These are phyloP conservation scores for Setaria viridis DNA, from an alignment of 202 grass and related monocot genomes.

Conservation along the genomic window DNA sequence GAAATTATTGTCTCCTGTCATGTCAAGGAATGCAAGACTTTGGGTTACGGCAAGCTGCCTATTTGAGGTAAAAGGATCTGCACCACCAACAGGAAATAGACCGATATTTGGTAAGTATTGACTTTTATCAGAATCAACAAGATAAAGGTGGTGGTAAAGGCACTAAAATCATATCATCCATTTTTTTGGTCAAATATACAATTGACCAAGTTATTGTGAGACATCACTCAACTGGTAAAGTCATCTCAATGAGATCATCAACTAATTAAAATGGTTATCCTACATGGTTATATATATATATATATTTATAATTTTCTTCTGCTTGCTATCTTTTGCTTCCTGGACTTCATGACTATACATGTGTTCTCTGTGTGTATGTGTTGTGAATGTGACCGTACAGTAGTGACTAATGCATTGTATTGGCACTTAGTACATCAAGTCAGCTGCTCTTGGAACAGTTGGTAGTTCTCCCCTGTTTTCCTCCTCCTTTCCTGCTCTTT, in stretches of 20 bases:
- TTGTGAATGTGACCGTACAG: conserved; percentile 6
- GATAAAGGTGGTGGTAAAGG: conserved; percentile 31
- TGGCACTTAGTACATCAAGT: conserved; percentile 41
- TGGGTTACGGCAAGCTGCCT: neutral
- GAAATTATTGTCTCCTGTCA: conserved; percentile 32
- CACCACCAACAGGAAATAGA: conserved; percentile 30
- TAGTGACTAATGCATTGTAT: conserved; percentile 19
- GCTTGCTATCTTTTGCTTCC: neutral
- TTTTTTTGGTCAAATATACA: neutral
- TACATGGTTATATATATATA: neutral
- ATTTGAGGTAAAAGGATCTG: conserved; percentile 41
- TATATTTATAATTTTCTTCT: neutral
- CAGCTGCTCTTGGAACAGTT: conserved; percentile 18
- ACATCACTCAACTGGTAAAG: neutral
- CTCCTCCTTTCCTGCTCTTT: conserved; percentile 67
- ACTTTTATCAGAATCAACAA: conserved; percentile 2
- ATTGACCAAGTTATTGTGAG: neutral
- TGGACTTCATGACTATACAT: conserved; percentile 7
- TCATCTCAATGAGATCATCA: conserved; percentile 10
- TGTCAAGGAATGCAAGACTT: conserved; percentile 16
- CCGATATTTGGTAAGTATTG: conserved; percentile 28
- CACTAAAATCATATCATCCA: conserved; percentile 21
- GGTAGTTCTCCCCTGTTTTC: conserved; percentile 54
- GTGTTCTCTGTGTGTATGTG: neutral
- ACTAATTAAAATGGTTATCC: neutral